Evolutionary conservation across 805 yeast genomes (phyloP), one percentile per base, ranked within the genome.

Genomic region (Starmerella khaoyaiensis): DNA sequence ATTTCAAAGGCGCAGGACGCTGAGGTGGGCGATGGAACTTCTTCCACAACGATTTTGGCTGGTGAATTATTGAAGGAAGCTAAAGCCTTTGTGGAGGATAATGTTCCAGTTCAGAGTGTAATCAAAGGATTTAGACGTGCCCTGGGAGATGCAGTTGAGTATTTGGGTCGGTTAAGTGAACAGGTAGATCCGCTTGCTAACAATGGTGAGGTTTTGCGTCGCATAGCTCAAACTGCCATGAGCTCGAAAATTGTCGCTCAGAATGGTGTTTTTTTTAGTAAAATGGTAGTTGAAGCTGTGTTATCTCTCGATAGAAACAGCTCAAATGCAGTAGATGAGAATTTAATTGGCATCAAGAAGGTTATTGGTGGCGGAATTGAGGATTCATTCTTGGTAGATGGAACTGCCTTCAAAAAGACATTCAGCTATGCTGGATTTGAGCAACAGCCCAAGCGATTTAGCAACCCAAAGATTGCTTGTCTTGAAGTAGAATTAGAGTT

Each of bases 341-440:
- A 74, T 44, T 64, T 87, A 56, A 86, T 90, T 57, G 98, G 98
- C 44, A 78, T 90, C 51, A 90, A 90, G 60, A 86, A 82, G 60
- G 80, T 90, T 38, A 73, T 94, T 9, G 98, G 98, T 51, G 98
- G 98, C 42, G 80, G 86, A 34, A 79, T 90, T 74, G 95, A 87
- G 57, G 97, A 90, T 53, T 79, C 96, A 9, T 55, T 74, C 44
- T 80, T 84, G 50, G 72, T 90, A 36, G 72, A 81, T 50, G 98
- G 98, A 56, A 97, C 90, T 43, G 98, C 96, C 3, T 90, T 90
- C 63, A 83, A 90, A 56, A 90, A 90, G 65, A 86, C 98, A 0
- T 90, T 90, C 54, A 79, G 96, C 19, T 90, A 90, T 53, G 98
- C 98, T 32, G 98, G 98, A 3, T 90, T 90, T 58, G 98, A 90